Conservation (phyloP, 2,329 filamentous ascomycete genomes). For the Teratosphaeria zuluensis region DNA sequence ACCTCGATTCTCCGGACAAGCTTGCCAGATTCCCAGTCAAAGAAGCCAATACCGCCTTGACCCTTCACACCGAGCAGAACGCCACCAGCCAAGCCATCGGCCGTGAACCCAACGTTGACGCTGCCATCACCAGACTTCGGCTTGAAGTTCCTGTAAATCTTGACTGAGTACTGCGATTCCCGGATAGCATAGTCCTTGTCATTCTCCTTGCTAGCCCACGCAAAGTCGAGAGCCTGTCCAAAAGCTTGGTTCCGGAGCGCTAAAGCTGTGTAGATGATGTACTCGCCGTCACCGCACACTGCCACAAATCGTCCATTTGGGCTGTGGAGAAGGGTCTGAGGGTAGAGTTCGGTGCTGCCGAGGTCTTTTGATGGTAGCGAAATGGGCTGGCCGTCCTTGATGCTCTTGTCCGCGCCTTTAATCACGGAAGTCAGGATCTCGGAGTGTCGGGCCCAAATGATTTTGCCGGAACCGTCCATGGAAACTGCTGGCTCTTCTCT, state of each 20-base stretch:
- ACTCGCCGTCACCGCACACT: conserved; percentile 92
- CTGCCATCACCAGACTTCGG: conserved; percentile 65
- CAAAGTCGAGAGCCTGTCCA: conserved; percentile 89
- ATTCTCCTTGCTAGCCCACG: conserved; percentile 94
- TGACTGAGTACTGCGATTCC: conserved; percentile 87
- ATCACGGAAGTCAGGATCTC: conserved; percentile 93
- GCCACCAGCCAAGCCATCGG: conserved; percentile 81
- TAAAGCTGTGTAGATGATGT: conserved; percentile 95
- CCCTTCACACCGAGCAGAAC: conserved; percentile 89
- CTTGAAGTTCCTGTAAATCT: conserved; percentile 96
- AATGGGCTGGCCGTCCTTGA: conserved; percentile 86
- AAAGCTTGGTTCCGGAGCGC: conserved; percentile 98
- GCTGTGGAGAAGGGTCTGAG: conserved; percentile 89
- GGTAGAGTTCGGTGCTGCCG: conserved; percentile 92
- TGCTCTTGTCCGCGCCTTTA: conserved; percentile 71
- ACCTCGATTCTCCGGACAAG: conserved; percentile 87
- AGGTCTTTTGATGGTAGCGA: conserved; percentile 86
- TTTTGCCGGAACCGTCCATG: conserved; percentile 92
- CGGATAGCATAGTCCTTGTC: conserved; percentile 97
- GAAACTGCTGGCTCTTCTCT: conserved; percentile 94
- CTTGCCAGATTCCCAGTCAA: conserved; percentile 86
- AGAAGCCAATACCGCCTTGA: conserved; percentile 88
- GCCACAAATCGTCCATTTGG: conserved; percentile 86
- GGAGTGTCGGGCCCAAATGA: conserved; percentile 92
- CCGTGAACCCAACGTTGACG: conserved; percentile 89